Evolutionary conservation across 768 basidiomycete species (phyloP), one percentile per base, ranked within the genome.

Genomic region (Holtermannia corniformis): DNA sequence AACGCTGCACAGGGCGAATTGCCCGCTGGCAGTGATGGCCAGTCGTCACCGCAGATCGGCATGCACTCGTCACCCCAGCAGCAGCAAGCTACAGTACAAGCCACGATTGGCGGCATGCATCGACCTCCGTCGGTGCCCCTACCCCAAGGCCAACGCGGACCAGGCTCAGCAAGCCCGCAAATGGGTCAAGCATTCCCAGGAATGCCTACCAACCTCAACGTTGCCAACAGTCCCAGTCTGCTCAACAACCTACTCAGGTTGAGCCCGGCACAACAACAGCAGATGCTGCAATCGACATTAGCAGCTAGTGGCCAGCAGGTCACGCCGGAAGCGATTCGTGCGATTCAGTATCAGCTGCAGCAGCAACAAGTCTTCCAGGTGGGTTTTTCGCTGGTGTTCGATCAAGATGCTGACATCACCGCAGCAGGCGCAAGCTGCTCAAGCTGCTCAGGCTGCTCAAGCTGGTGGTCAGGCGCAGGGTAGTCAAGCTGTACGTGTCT

Each of bases 281-380:
- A 49, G 27, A 19, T 32, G 7, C 22, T 49, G 28, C 47, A 49
- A 24, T 57, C 55, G n/a, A 40, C 50, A 22, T 24, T 64, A 4
- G 46, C 54, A 7, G 54, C 59, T 22, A 57, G 41, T 24, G 66
- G 66, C 10, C 61, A 61, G 47, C 52, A 56, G 26, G 50, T 58
- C 3, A 68, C 63, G 5, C 57, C 57, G 7, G 66, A 68, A 45
- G 50, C 52, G 24, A 57, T 68, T 21, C 52, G 59, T 42, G 51
- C 57, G 27, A 20, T 54, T n/a, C 56, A 56, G 24, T 43, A 37
- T 41, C 21, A 51, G 26, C 40, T 24, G 26, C 47, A 32, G 26
- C 28, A 44, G 42, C 43, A 44, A n/a, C 25, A 20, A 20, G 32
- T 16, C 7, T 37, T 37, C 16, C 32, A 37, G 32, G 10, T 7